These are phyloP conservation scores for Cladosporium sp. DNA, from an alignment of 2,329 filamentous ascomycete genomes.

Conservation along the genomic window DNA sequence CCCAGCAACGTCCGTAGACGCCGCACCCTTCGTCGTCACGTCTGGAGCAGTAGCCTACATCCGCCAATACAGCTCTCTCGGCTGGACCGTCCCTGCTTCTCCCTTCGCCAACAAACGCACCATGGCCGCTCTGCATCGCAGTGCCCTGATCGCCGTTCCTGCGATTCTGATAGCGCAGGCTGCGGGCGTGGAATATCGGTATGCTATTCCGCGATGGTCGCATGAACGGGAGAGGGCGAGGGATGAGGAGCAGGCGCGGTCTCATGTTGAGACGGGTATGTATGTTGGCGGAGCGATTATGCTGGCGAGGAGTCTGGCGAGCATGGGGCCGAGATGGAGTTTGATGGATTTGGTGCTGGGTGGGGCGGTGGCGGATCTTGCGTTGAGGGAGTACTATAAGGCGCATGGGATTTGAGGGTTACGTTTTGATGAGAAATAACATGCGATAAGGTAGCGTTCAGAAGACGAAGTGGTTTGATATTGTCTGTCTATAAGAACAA, in stretches of 20 bases:
- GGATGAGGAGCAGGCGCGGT: constrained; percentile 36
- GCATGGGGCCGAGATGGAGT: constrained; percentile 30
- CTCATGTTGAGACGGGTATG: constrained; percentile 37
- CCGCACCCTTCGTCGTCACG: constrained; percentile 34
- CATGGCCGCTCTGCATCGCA: constrained; percentile 33
- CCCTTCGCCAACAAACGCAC: constrained; percentile 35
- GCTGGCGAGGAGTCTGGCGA: constrained; percentile 30
- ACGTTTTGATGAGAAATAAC: background rate
- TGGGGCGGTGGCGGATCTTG: constrained; percentile 36
- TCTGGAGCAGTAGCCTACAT: constrained; percentile 32
- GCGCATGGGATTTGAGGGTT: constrained; percentile 29
- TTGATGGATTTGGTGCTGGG: constrained; percentile 36
- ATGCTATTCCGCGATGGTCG: constrained; percentile 36
- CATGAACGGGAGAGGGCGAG: constrained; percentile 35
- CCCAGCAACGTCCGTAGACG: constrained; percentile 35
- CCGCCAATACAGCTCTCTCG: constrained; percentile 31
- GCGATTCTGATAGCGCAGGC: constrained; percentile 32
- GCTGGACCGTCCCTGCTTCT: constrained; percentile 33
- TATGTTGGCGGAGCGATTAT: constrained; percentile 30
- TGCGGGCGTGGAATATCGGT: constrained; percentile 32
- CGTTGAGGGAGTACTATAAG: constrained; percentile 37
- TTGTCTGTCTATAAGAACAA: background rate
- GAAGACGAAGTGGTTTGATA: background rate
- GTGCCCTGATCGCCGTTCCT: constrained; percentile 28
- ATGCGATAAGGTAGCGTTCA: background rate